A percentile compares a stretch with the other conserved stretches of the same genome.
Evolutionary conservation across 1,284 basidiomycete genomes (phyloP).

Genomic region (Ustilago sp.): DNA sequence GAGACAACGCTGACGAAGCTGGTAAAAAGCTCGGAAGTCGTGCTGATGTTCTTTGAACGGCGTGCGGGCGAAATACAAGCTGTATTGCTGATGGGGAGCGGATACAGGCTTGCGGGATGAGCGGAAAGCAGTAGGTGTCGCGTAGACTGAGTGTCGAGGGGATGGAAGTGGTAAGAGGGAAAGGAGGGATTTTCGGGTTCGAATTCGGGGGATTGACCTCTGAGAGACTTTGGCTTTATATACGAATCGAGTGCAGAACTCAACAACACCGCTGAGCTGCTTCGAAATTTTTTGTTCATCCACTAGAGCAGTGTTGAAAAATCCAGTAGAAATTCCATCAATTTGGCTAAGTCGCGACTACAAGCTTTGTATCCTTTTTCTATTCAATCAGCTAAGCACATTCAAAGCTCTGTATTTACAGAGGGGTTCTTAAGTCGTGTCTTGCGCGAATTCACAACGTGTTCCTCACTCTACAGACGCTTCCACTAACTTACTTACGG

Average conservation of each 20-base stretch:
- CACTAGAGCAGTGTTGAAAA: conserved; percentile 25
- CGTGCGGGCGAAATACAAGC: conserved; percentile 24
- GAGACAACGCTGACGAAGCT: conserved; percentile 24
- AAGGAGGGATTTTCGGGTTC: conserved; percentile 36
- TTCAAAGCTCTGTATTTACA: conserved; percentile 8
- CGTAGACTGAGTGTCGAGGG: conserved; percentile 51
- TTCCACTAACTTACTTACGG: not conserved
- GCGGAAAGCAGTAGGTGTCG: conserved; percentile 34
- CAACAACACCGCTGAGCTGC: conserved; percentile 27
- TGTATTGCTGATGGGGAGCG: conserved; percentile 21
- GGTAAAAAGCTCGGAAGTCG: conserved; percentile 10
- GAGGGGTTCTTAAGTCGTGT: conserved; percentile 1
- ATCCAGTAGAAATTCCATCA: not conserved
- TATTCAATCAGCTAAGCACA: not conserved
- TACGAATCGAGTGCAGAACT: conserved; percentile 11
- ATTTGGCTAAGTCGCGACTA: conserved; percentile 30
- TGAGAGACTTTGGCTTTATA: conserved; percentile 30
- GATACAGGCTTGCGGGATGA: conserved; percentile 20
- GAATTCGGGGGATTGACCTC: conserved; percentile 33
- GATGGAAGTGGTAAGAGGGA: conserved; percentile 53
- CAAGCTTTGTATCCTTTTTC: conserved; percentile 16
- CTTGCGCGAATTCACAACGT: conserved; percentile 21
- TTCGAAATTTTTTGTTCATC: conserved; percentile 13
- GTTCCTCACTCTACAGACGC: not conserved
- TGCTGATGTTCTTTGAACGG: conserved; percentile 24